Base-by-base conservation (phyloP, 768 basidiomycete species). In the Mrakia blollopis region DNA sequence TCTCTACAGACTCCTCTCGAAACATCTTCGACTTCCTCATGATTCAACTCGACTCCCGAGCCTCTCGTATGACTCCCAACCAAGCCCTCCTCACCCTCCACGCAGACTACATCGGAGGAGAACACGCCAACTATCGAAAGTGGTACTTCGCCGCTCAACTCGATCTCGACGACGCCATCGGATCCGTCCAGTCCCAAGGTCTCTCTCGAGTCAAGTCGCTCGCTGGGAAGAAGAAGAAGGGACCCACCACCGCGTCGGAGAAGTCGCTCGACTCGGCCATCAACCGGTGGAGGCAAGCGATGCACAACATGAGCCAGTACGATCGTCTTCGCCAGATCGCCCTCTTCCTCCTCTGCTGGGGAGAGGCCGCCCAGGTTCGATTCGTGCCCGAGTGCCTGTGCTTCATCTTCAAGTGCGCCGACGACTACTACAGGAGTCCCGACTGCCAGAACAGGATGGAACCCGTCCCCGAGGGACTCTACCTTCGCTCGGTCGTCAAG, bases 61-160 rank as follows among this genome's bases (percentile, higher is more conserved):
- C 96, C 7, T 98, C 95, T 4, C 89, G 97, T 62, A 98, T 98
- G 96, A 90, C 93, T 0, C 95, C 97, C 14, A 92, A 93, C 82
- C 93, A 96, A 82, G 97, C 97, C 0, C 86, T 98, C 30, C 87
- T 97, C 73, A 98, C 95, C 0, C 88, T 99, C 3, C 97, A 99
- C 81, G 97, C 96, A 76, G 97, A 98, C 83, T 99, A 98, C 84
- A 98, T 99, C 80, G 97, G 97, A 30, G 97, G 97, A 6, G 92
- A 96, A 83, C 91, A 98, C 81, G 93, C 97, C 70, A 98, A 98
- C 86, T 98, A 98, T 85, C 92, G 97, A 78, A 98, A 98, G 85
- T 98, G 97, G 97, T 99, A 99, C 86, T 99, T 98, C 84, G 97
- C 96, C 41, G 94, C 96, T 28, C 97, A 99, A 84, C 89, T 99